Conservation (phyloP, 2,329 filamentous ascomycete genomes). For the Aspergillus sp. region DNA sequence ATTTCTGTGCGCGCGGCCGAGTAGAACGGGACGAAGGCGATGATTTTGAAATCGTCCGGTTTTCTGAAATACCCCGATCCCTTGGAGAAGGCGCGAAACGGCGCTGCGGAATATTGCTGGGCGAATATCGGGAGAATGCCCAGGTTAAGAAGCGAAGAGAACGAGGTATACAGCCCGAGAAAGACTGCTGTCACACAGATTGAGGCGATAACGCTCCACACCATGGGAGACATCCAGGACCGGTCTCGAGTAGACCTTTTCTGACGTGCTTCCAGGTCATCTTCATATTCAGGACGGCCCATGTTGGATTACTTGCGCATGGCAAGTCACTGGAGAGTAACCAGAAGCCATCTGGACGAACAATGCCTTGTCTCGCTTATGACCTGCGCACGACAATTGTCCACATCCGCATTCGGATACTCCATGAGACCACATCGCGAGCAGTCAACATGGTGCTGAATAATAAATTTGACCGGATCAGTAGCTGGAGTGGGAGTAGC, state of each 20-base stretch:
- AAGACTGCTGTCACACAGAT: slow-evolving; percentile 19
- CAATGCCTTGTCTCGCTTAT: background rate
- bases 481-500: background rate
- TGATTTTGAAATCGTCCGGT: slow-evolving; percentile 35
- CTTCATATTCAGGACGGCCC: slow-evolving; percentile 15
- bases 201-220: slow-evolving; percentile 24
- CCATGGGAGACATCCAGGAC: slow-evolving; percentile 19
- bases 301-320: slow-evolving; percentile 15
- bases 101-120: slow-evolving; percentile 18
- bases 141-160: slow-evolving; percentile 19
- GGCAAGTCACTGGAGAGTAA: background rate
- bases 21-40: slow-evolving; percentile 42
- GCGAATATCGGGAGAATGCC: slow-evolving; percentile 20
- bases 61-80: slow-evolving; percentile 29
- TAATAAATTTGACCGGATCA: background rate
- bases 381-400: background rate
- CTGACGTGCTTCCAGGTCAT: slow-evolving; percentile 22
- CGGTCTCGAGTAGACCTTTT: slow-evolving; percentile 13
- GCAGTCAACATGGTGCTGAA: background rate
- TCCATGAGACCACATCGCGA: background rate
- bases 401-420: slow-evolving; percentile 8
- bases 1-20: slow-evolving; percentile 33
- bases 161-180: slow-evolving; percentile 17
- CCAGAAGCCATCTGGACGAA: background rate
- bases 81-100: slow-evolving; percentile 32